Percentiles rank a stretch among this genome's conserved stretches.
These are phyloP conservation scores for Vinca minor DNA, from an alignment of 257 asterid species.

Conservation along the genomic window DNA sequence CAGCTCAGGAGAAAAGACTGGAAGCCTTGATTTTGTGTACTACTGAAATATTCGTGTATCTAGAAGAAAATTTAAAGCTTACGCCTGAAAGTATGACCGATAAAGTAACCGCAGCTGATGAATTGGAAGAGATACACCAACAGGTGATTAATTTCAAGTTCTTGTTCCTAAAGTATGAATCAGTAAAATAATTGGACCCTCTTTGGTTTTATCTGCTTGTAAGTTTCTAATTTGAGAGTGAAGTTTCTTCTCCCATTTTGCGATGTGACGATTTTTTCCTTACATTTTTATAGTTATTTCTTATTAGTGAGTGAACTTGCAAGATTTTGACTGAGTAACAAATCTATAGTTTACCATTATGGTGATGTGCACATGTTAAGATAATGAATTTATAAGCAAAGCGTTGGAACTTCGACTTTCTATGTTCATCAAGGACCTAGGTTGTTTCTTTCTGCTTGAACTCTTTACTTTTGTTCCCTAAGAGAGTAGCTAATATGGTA, in stretches of 20 bases:
- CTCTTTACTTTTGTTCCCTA: background rate
- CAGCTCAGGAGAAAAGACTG: constrained; percentile 74
- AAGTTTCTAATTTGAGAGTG: background rate
- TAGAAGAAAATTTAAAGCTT: constrained; percentile 88
- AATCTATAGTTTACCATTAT: background rate
- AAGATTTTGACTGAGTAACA: background rate
- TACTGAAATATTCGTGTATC: constrained; percentile 58
- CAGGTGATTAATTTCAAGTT: constrained; percentile 40
- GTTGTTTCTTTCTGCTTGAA: background rate
- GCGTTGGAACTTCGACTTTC: background rate
- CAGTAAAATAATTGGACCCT: background rate
- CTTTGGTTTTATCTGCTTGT: background rate
- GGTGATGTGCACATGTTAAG: background rate
- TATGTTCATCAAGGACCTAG: background rate
- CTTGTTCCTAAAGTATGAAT: background rate
- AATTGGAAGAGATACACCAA: constrained; percentile 86
- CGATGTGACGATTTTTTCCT: background rate
- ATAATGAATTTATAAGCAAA: background rate
- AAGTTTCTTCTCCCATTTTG: background rate
- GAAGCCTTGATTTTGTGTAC: constrained; percentile 77
- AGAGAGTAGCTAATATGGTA: too few species aligned
- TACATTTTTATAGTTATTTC: background rate
- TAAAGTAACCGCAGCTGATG: constrained; percentile 83
- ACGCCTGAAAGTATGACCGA: constrained; percentile 85
- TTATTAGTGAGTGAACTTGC: background rate